Percentiles rank a stretch among this genome's conserved stretches.
These are phyloP conservation scores for Alternaria gansuensis DNA, from an alignment of 2,329 filamentous ascomycete genomes.

Conservation along the genomic window DNA sequence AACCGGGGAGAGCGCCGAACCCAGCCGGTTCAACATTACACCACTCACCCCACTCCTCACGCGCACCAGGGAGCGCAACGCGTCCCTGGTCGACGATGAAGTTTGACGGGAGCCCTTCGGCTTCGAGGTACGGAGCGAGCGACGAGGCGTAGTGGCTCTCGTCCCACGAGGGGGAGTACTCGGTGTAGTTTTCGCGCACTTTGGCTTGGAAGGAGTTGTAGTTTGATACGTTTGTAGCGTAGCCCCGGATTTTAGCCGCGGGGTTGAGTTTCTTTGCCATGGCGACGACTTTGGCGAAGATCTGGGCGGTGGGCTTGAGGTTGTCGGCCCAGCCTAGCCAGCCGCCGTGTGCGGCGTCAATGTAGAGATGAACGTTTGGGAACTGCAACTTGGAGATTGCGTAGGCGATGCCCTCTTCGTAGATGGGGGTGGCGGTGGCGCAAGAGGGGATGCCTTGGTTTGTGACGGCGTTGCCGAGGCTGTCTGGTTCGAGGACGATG, in stretches of 20 bases:
- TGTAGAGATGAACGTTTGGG: conserved; percentile 42
- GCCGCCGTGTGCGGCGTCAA: conserved; percentile 44
- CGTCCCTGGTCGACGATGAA: conserved; percentile 45
- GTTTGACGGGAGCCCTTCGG: conserved; percentile 36
- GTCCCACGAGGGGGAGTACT: conserved; percentile 37
- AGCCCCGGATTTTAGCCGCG: conserved; percentile 38
- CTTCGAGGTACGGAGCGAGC: conserved; percentile 33
- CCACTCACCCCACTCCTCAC: conserved; percentile 43
- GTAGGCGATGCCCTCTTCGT: conserved; percentile 44
- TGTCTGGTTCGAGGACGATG: conserved; percentile 43
- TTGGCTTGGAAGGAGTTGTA: conserved; percentile 41
- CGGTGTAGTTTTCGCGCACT: conserved; percentile 40
- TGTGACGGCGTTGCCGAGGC: conserved; percentile 42
- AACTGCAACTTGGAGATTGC: conserved; percentile 41
- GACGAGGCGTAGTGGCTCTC: conserved; percentile 39
- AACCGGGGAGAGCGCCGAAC: conserved; percentile 32
- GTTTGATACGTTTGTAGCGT: conserved; percentile 41
- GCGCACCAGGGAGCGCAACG: conserved; percentile 34
- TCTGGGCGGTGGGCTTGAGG: conserved; percentile 36
- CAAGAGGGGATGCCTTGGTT: conserved; percentile 39
- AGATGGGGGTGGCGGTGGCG: conserved; percentile 35
- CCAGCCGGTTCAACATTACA: conserved; percentile 41
- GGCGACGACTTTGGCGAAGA: conserved; percentile 36
- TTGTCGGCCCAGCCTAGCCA: conserved; percentile 47
- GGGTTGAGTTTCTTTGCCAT: conserved; percentile 38